Percentiles rank a stretch among this genome's conserved stretches.
phyloP scores from a whole-genome alignment of 495 filamentous ascomycete genomes.

The Tuber aestivum region DNA sequence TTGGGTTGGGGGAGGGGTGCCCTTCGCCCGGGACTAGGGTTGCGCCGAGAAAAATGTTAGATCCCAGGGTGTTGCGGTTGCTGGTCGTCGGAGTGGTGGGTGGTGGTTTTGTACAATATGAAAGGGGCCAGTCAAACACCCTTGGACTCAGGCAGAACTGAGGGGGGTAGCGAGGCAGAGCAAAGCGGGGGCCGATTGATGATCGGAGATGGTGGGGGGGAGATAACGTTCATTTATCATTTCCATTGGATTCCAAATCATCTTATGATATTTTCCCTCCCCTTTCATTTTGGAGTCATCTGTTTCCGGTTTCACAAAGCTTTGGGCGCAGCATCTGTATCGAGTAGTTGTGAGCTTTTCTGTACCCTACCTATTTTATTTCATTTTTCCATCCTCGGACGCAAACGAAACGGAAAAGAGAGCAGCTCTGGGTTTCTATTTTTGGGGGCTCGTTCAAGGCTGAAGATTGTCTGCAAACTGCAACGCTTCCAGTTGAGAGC shows the following conservation, averaged over 20 bases:
- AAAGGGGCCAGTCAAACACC: background rate
- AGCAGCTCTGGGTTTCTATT: background rate
- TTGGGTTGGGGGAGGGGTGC: background rate
- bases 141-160: background rate
- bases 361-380: background rate
- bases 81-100: background rate
- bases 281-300: background rate
- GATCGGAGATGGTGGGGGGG: background rate
- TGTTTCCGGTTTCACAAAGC: background rate
- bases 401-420: background rate
- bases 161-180: background rate
- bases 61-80: background rate
- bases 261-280: background rate
- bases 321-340: conserved; percentile 1
- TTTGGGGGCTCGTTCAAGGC: background rate
- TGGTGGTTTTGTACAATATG: background rate
- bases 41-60: background rate
- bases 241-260: conserved; percentile 4
- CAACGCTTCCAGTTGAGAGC: background rate
- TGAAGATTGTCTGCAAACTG: background rate
- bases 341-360: background rate
- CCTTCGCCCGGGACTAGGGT: background rate
- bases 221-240: background rate
- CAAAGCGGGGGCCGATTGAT: background rate
- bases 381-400: background rate